Percentiles rank a stretch among this genome's conserved stretches.
Conservation (phyloP, 495 filamentous ascomycete species). For the Aspergillus leporis region DNA sequence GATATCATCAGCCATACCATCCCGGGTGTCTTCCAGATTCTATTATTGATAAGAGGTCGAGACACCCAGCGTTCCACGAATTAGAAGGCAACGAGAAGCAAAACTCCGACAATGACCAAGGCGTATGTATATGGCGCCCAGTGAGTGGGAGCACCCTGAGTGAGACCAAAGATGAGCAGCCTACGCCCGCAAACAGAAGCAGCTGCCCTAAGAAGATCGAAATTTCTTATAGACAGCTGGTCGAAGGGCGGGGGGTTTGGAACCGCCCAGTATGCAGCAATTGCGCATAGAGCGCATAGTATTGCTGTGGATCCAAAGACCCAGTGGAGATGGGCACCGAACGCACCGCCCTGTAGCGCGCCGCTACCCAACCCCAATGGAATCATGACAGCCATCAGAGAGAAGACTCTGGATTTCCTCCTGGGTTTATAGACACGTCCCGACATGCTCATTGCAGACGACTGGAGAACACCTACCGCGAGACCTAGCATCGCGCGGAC, state of each 20-base stretch:
- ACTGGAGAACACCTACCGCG: constrained; percentile 29
- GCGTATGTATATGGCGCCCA: constrained; percentile 33
- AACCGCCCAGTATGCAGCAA: constrained; percentile 26
- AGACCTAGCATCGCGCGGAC: constrained; percentile 33
- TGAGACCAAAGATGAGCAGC: constrained; percentile 30
- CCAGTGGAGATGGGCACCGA: constrained; percentile 28
- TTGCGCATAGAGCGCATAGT: constrained; percentile 19
- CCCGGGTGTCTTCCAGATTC: constrained; percentile 37
- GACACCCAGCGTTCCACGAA: constrained; percentile 25
- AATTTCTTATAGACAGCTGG: constrained; percentile 23
- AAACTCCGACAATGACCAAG: constrained; percentile 22
- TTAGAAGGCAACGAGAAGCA: constrained; percentile 25
- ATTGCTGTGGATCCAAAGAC: constrained; percentile 34
- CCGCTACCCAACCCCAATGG: constrained; percentile 32
- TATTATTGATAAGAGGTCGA: constrained; percentile 28
- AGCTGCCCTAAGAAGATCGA: constrained; percentile 29
- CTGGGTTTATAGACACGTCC: constrained; percentile 33
- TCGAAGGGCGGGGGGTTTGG: constrained; percentile 22
- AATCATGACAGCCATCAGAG: constrained; percentile 27
- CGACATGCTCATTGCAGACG: constrained; percentile 31
- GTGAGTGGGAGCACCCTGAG: constrained; percentile 27
- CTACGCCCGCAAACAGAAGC: constrained; percentile 30
- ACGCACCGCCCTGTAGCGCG: constrained; percentile 27
- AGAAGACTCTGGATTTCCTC: constrained; percentile 34
- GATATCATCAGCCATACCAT: constrained; percentile 44